Evolutionary conservation across 805 yeast genomes (phyloP), one percentile per base, ranked within the genome.

Genomic region (Torulaspora microellipsoides): DNA sequence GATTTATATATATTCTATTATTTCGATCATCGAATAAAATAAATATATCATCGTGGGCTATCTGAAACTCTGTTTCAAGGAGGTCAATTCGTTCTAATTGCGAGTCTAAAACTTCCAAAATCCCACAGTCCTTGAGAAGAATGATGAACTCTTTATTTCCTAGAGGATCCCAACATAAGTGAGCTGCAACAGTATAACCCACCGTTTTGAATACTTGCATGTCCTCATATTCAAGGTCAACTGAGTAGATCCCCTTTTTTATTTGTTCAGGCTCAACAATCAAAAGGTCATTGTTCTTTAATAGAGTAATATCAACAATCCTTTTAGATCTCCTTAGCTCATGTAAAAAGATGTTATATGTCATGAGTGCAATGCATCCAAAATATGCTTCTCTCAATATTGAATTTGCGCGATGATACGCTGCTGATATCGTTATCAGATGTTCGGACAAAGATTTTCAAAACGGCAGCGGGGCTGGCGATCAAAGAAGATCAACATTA

Each of bases 91-190:
- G 28, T 11, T 35, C 31, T 2, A 50, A 37, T 10, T 50, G 37
- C 10, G 15, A 12, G 34, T 48, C 36, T 27, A 45, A 27, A 7
- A 54, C 31, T 20, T 54, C 54, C 25, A 58, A 30, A 8, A 30
- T 37, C 3, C 63, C 63, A 40, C 46, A 36, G 15, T 47, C 49
- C 38, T 54, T 53, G 8, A 59, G 42, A 1, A 57, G 6, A 23
- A 57, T 32, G 7, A 54, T 27, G 25, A 46, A 57, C 7, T 52
- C 49, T 8, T 38, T 42, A 3, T 34, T 32, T 7, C 45, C 25
- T 4, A 51, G 20, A 2, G 47, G 46, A 27, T 54, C 56, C 34
- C 31, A 42, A 39, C 42, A 51, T 10, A 40, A 15, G 14, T 40
- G 27, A 3, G 49, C 53, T 2, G 48, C 58, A 12, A 49, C 37